Percentiles rank a stretch among this genome's conserved stretches.
Evolutionary conservation across 176 grass and related monocot genomes (phyloP).

Genomic region (Zea mays): Zm-B73-REFERENCE-NAM-5.0 NC_050102.1:149973001-149973500

Average conservation of each 20-base stretch:
- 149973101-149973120: neutral
- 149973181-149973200: slow-evolving; percentile 3
- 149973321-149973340: slow-evolving; percentile 89
- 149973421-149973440: slow-evolving; percentile 18
- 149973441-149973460: too few species aligned
- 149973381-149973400: neutral
- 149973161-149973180: slow-evolving; percentile 18
- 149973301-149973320: slow-evolving; percentile 89
- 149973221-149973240: neutral
- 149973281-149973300: slow-evolving; percentile 85
- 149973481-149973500: too few species aligned
- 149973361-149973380: neutral
- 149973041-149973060: neutral
- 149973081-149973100: neutral
- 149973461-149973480: too few species aligned
- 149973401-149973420: neutral
- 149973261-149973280: slow-evolving; percentile 63
- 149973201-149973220: neutral
- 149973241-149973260: slow-evolving; percentile 46
- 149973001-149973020: neutral
- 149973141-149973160: slow-evolving; percentile 1
- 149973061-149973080: neutral
- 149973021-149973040: neutral
- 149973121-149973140: neutral
- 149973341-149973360: slow-evolving; percentile 30